Evolutionary conservation across 148 eudicot species (phyloP), one percentile per base, ranked within the genome.

Genomic region (Silene conica): DNA sequence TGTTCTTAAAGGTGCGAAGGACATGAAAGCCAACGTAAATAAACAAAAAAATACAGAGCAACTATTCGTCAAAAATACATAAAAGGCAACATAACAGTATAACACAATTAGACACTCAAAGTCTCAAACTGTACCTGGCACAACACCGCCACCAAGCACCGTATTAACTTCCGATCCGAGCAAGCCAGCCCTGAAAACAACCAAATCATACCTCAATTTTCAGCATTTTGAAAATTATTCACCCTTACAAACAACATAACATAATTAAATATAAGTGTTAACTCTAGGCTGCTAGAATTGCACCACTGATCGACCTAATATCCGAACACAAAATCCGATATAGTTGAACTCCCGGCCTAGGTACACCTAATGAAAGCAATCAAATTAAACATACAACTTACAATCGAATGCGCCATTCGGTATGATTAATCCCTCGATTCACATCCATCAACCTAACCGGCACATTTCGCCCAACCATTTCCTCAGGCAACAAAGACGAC

Each of bases 121-220:
- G 54, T 31, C 72, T 50, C 62, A 8, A 26, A 3, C 59, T 31
- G 26, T 80, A 95, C 97, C 97, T 82, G 99, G 99, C 72, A 90
- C 96, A 63, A 95, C 79, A 77, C 99, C 99, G 23, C 99, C 96
- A 80, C 99, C 99, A 73, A 92, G 89, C 73, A 95, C 99, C 78
- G 89, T 86, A 76, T 86, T 81, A 79, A 95, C 93, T 86, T 95
- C 98, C 74, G 60, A 77, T 75, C 98, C 98, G 63, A 95, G 87
- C 21, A 50, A 79, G 55, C 97, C 97, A 67, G 85, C 62, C 80
- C 98, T 95, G 73, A 21, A 85, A 78, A 4, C 60, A 69, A 58
- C 21, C 75, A 80, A 60, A 60, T 18, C 25, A 45, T 18, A 63
- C 25, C 12, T 3, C 8, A 58, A 55, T 18, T 66, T 9, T 23